Percentiles rank a stretch among this genome's conserved stretches.
These are phyloP conservation scores for Sphagnum contortum DNA, from an alignment of 225 moss, liverwort and hornwort species.

Conservation along the genomic window DNA sequence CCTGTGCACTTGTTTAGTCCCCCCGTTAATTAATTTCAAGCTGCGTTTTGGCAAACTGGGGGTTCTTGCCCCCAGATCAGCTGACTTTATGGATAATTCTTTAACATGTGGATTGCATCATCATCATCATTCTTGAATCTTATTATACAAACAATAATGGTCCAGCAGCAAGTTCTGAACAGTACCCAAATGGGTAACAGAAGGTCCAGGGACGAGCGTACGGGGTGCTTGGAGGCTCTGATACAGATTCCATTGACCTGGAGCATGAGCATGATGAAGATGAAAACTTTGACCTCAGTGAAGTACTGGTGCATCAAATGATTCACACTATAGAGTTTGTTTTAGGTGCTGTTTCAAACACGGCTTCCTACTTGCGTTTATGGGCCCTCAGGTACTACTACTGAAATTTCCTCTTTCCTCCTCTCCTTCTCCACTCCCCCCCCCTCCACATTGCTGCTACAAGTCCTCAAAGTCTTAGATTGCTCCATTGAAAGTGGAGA, in stretches of 20 bases:
- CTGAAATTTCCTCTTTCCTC: too few species aligned
- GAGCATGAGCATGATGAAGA: constrained; percentile 58
- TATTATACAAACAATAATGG: too few species aligned
- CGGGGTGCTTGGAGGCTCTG: constrained; percentile 71
- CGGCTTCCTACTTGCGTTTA: constrained; percentile 90
- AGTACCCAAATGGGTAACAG: constrained; percentile 16
- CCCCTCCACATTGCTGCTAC: neutral
- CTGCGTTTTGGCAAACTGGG: too few species aligned
- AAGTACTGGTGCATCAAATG: constrained; percentile 94
- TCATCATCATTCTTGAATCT: too few species aligned
- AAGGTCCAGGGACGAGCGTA: constrained; percentile 70
- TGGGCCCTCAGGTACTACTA: constrained; percentile 78
- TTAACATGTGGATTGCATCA: too few species aligned
- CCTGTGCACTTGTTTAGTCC: too few species aligned
- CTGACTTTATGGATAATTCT: too few species aligned
- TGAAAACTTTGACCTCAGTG: constrained; percentile 75
- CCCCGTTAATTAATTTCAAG: too few species aligned
- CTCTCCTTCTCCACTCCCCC: neutral
- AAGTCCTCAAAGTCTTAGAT: too few species aligned
- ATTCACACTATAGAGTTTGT: constrained; percentile 99
- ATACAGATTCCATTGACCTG: constrained; percentile 60
- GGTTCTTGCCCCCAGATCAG: too few species aligned
- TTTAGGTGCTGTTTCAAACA: constrained; percentile 91
- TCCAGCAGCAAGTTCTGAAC: too few species aligned
- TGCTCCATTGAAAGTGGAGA: too few species aligned